Evolutionary conservation across 192 early-diverging fungal species (phyloP).

Genomic region (Oehlia diaphana): DNA sequence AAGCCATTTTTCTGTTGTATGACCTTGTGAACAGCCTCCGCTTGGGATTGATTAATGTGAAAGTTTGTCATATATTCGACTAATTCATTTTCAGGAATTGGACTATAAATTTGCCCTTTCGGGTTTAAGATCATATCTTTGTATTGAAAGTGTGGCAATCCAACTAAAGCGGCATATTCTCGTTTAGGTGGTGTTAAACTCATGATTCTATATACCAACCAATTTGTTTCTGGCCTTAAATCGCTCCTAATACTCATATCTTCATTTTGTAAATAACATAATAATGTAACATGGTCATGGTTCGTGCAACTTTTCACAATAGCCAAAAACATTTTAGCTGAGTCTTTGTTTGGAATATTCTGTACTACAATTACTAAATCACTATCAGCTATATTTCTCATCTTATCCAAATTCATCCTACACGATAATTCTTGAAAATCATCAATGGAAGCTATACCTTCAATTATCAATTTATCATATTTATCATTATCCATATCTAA

Average conservation of each 20-base stretch:
- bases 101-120: constrained; percentile 27
- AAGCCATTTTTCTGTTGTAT: constrained; percentile 70
- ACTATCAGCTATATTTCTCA: constrained; percentile 60
- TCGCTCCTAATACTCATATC: constrained; percentile 44
- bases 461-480: constrained; percentile 40
- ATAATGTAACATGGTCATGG: constrained; percentile 43
- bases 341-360: constrained; percentile 34
- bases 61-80: constrained; percentile 55
- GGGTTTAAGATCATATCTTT: constrained; percentile 66
- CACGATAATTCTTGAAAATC: constrained; percentile 70
- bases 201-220: constrained; percentile 43
- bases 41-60: constrained; percentile 92
- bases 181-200: constrained; percentile 76
- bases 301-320: constrained; percentile 51
- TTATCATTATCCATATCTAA: constrained; percentile 47
- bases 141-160: constrained; percentile 63
- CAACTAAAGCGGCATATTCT: constrained; percentile 78
- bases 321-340: constrained; percentile 47
- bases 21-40: constrained; percentile 75
- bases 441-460: constrained; percentile 64
- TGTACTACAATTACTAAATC: constrained; percentile 61
- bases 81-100: constrained; percentile 42
- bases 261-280: constrained; percentile 49
- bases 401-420: constrained; percentile 37
- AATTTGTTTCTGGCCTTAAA: constrained; percentile 44